Conservation (phyloP, 2,329 filamentous ascomycete species). For the Aspergillus japonicus region DNA sequence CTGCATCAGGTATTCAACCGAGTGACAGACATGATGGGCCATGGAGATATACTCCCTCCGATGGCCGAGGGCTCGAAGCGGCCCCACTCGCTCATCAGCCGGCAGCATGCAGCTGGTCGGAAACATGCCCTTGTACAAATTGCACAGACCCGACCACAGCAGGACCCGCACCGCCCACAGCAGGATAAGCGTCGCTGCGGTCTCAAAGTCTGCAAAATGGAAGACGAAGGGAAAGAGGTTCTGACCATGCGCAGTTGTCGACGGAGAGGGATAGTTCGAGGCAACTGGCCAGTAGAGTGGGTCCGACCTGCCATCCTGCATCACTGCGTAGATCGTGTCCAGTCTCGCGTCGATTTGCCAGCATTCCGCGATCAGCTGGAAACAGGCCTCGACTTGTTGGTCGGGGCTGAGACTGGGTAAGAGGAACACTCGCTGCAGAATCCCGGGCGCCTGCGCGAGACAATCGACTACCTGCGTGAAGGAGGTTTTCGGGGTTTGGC, state of each 20-base stretch:
- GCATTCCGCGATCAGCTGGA: slow-evolving; percentile 23
- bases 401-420: slow-evolving; percentile 16
- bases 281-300: slow-evolving; percentile 33
- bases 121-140: slow-evolving; percentile 30
- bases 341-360: slow-evolving; percentile 31
- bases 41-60: slow-evolving; percentile 25
- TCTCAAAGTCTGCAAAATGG: slow-evolving; percentile 27
- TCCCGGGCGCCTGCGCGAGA: slow-evolving; percentile 25
- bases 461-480: slow-evolving; percentile 33
- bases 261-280: slow-evolving; percentile 10
- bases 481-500: slow-evolving; percentile 23
- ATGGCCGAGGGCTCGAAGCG: slow-evolving; percentile 26
- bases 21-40: slow-evolving; percentile 37
- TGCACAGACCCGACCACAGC: slow-evolving; percentile 35
- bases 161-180: slow-evolving; percentile 36
- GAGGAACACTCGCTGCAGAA: slow-evolving; percentile 21
- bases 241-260: slow-evolving; percentile 5
- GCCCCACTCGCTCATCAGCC: slow-evolving; percentile 8
- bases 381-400: slow-evolving; percentile 14
- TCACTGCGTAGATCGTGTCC: slow-evolving; percentile 22
- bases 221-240: slow-evolving; percentile 32
- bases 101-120: not conserved
- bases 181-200: slow-evolving; percentile 30
- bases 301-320: slow-evolving; percentile 21
- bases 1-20: slow-evolving; percentile 34